Evolutionary conservation across 805 yeast genomes (phyloP).

Genomic region (Ogataea nakhonphanomensis): DNA sequence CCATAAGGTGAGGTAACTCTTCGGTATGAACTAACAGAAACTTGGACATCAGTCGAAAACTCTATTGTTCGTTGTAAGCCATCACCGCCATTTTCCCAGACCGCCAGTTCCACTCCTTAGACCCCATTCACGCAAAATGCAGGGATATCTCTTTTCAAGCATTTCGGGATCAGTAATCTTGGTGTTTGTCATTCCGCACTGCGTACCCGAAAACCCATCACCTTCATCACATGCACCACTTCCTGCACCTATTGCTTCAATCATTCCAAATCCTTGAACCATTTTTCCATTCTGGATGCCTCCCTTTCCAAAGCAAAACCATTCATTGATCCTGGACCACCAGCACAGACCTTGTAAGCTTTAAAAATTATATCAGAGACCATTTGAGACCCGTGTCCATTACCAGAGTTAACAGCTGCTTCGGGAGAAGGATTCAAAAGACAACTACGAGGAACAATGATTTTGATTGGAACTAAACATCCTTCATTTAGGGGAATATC

Average conservation of each 20-base stretch:
- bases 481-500: slow-evolving; percentile 60
- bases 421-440: slow-evolving; percentile 41
- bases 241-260: slow-evolving; percentile 57
- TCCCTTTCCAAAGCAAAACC: slow-evolving; percentile 72
- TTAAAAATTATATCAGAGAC: slow-evolving; percentile 79
- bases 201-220: slow-evolving; percentile 47
- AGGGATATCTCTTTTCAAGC: slow-evolving; percentile 51
- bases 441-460: slow-evolving; percentile 34
- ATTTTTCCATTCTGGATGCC: slow-evolving; percentile 6
- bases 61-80: slow-evolving; percentile 50
- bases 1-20: slow-evolving; percentile 55
- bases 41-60: slow-evolving; percentile 39
- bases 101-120: slow-evolving; percentile 49
- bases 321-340: slow-evolving; percentile 89
- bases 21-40: slow-evolving; percentile 48
- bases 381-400: slow-evolving; percentile 80
- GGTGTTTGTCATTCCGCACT: slow-evolving; percentile 36
- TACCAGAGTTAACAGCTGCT: slow-evolving; percentile 45
- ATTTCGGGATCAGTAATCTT: slow-evolving; percentile 53
- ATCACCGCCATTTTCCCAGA: slow-evolving; percentile 46
- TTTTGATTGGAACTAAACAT: slow-evolving; percentile 35
- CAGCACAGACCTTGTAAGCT: slow-evolving; percentile 81
- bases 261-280: slow-evolving; percentile 46
- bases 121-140: slow-evolving; percentile 43
- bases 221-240: slow-evolving; percentile 40